Evolutionary conservation across 192 early-diverging fungal species (phyloP).

Genomic region (Rhizophagus sp.): DNA sequence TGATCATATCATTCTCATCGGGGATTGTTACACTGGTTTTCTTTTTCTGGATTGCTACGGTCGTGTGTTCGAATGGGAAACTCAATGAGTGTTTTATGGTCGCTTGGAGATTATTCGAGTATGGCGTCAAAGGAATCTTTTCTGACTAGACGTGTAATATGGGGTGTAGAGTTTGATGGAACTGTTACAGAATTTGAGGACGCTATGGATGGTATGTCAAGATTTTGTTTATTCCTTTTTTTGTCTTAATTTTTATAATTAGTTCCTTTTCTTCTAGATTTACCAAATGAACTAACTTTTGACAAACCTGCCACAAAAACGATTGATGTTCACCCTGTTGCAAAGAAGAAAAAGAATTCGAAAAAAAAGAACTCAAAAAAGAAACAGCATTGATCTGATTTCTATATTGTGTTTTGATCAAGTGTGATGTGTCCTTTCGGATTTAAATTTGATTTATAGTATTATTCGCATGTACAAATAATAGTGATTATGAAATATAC

Average conservation of each 20-base stretch:
- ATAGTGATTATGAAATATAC: background rate
- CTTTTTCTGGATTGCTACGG: slow-evolving; percentile 26
- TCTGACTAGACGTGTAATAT: background rate
- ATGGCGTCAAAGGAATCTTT: background rate
- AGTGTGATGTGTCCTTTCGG: background rate
- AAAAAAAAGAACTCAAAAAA: slow-evolving; percentile 32
- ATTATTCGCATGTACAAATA: slow-evolving; percentile 15
- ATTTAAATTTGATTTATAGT: slow-evolving; percentile 15
- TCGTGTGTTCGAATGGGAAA: slow-evolving; percentile 10
- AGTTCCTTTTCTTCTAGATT: slow-evolving; percentile 20
- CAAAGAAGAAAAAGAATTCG: slow-evolving; percentile 30
- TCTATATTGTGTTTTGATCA: background rate
- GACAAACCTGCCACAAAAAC: slow-evolving; percentile 8
- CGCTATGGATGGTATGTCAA: background rate
- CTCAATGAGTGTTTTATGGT: slow-evolving; percentile 11
- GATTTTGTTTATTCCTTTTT: slow-evolving; percentile 22
- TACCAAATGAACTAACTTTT: slow-evolving; percentile 15
- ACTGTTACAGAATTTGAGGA: background rate
- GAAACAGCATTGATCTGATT: slow-evolving; percentile 27
- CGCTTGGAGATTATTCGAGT: slow-evolving; percentile 4
- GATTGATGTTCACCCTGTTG: no score
- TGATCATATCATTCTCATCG: slow-evolving; percentile 21
- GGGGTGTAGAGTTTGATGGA: background rate
- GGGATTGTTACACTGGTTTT: background rate
- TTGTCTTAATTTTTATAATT: slow-evolving; percentile 23